Conservation (phyloP, 257 asterid genomes). For the Solanum chmielewskii region DNA sequence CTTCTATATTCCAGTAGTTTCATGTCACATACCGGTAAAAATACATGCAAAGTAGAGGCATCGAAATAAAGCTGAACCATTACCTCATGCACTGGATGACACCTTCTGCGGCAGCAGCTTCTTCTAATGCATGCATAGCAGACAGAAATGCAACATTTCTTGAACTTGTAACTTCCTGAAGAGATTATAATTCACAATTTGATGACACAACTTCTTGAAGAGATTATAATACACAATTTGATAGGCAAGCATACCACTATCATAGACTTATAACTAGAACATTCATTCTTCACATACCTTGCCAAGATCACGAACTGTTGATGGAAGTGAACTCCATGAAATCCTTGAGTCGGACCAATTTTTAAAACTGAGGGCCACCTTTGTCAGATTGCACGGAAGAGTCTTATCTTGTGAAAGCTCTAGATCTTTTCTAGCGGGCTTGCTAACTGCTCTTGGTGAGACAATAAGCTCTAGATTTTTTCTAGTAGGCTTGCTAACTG, state of each 20-base stretch:
- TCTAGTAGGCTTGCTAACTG: conserved; percentile 16
- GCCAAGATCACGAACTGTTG: conserved; percentile 45
- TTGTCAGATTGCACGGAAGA: conserved; percentile 29
- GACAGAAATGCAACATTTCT: conserved; percentile 38
- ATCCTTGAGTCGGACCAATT: conserved; percentile 35
- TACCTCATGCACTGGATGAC: conserved; percentile 73
- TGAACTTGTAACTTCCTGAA: conserved; percentile 48
- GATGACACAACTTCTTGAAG: background rate
- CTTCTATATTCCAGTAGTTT: background rate
- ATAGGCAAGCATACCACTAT: background rate
- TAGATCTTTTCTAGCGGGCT: conserved; percentile 21
- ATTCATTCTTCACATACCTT: conserved; percentile 32
- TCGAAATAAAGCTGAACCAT: background rate
- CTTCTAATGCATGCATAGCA: conserved; percentile 77
- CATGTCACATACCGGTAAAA: background rate
- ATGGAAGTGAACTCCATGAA: conserved; percentile 50
- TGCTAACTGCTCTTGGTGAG: conserved; percentile 39
- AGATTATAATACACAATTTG: background rate
- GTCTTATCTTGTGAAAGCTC: conserved; percentile 24
- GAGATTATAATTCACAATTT: background rate
- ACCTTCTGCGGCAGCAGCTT: conserved; percentile 55
- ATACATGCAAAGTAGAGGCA: background rate
- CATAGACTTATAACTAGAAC: background rate
- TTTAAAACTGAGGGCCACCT: conserved; percentile 28
- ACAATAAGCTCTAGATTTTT: conserved; percentile 27